Evolutionary conservation across 345 rosid species (phyloP), one percentile per base, ranked within the genome.

Genomic region (Citrus hindsii): DNA sequence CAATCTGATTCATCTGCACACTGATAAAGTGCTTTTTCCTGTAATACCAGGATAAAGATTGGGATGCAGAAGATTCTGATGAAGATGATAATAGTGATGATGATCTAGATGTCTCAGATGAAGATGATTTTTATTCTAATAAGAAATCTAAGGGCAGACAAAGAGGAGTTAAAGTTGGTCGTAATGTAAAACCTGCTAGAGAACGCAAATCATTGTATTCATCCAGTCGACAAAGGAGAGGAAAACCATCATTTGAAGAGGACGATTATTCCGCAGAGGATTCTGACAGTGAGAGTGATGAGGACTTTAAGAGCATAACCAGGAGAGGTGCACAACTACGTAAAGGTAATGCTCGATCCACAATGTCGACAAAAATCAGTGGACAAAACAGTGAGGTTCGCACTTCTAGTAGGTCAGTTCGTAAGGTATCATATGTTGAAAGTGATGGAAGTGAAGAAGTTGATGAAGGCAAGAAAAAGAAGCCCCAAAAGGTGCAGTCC

Each of bases 341-440:
- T 56, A 91, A 92, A 87, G 87, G 79, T 77, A 90, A 84, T 87
- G 91, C 85, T 71, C 85, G 88, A 71, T 86, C 88, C 28, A 82
- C 87, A 32, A 67, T 81, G 80, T 82, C 51, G 3, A 68, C 84
- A 33, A 77, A 65, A 51, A 65, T 75, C 62, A 80, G 69, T 72
- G 93, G 91, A 77, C 89, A 89, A 80, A 85, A 83, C 82, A 89
- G 77, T 70, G 98, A 97, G 86, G 92, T 93, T 71, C 98, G 99
- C 75, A 89, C 91, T 80, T 97, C 99, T 73, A 87, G 85, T 80
- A 86, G 99, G 90, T 90, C 98, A 32, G 89, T 90, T 80, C 92
- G 96, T 73, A 97, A 97, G 89, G 98, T 97, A 60, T 97, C 99
- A 40, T 97, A 97, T 90, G 98, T 89, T 68, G 99, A 97, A 88